These are phyloP conservation scores for Limnomonas spitsbergensis DNA, from an alignment of 139 green algal genomes.

Conservation along the genomic window DNA sequence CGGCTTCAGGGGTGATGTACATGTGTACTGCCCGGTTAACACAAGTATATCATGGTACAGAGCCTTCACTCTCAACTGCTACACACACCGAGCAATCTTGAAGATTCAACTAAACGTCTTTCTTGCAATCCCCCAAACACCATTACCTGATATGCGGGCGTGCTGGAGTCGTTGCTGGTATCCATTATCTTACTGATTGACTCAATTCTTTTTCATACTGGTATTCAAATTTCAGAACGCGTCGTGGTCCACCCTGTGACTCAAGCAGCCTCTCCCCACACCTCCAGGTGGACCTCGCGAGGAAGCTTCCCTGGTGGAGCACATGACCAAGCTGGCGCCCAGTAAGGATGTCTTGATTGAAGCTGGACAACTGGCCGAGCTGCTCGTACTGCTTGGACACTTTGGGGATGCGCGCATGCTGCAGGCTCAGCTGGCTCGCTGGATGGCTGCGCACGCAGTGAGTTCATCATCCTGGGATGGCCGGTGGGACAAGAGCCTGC, in stretches of 20 bases:
- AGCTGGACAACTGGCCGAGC: constrained; percentile 15
- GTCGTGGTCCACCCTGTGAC: too few relatives aligned
- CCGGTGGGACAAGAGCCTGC: not conserved
- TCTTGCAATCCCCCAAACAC: not conserved
- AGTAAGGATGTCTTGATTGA: not conserved
- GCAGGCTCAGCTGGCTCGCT: not conserved
- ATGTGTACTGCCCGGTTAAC: too few relatives aligned
- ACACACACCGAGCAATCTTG: too few relatives aligned
- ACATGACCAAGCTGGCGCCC: not conserved
- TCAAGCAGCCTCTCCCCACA: not conserved
- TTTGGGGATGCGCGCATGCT: constrained; percentile 7
- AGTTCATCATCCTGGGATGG: not conserved
- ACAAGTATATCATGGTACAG: too few relatives aligned
- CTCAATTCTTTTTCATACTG: too few relatives aligned
- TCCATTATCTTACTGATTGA: too few relatives aligned
- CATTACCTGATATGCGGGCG: too few relatives aligned
- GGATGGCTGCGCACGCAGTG: not conserved
- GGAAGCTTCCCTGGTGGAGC: constrained; percentile 13
- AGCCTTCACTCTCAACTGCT: too few relatives aligned
- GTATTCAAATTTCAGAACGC: too few relatives aligned
- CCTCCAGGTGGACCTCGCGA: not conserved
- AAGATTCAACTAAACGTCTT: too few relatives aligned
- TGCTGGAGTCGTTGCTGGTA: too few relatives aligned
- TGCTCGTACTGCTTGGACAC: constrained; percentile 15
- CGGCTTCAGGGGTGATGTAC: not conserved